phyloP scores from a whole-genome alignment of 805 yeast genomes.

The Candida namnaoensis region DNA sequence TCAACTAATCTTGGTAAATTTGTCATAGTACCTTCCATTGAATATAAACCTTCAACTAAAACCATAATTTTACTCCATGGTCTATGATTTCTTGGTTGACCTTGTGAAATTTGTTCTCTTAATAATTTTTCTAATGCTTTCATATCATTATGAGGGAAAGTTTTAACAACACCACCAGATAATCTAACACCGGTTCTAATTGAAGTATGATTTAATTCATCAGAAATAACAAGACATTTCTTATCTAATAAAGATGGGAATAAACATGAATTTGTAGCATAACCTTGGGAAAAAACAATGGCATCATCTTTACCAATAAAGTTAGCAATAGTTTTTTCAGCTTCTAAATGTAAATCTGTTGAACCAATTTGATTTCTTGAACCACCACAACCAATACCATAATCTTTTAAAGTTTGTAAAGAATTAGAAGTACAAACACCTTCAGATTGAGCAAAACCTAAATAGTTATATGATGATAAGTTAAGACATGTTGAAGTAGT shows the following conservation, averaged over 20 bases:
- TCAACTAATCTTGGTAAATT: constrained; percentile 70
- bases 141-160: constrained; percentile 91
- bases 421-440: constrained; percentile 87
- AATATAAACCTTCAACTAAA: constrained; percentile 87
- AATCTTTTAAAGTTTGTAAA: constrained; percentile 47
- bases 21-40: constrained; percentile 89
- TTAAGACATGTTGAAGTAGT: constrained; percentile 71
- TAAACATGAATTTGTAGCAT: constrained; percentile 87
- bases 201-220: constrained; percentile 91
- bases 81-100: constrained; percentile 90
- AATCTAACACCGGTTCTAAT: constrained; percentile 91
- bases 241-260: constrained; percentile 79
- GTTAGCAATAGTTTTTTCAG: constrained; percentile 72
- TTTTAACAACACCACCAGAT: constrained; percentile 88
- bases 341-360: constrained; percentile 58
- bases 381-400: constrained; percentile 76
- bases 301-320: constrained; percentile 91
- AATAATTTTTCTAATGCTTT: constrained; percentile 63
- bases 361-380: constrained; percentile 73
- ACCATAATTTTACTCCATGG: constrained; percentile 89
- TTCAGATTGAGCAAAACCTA: constrained; percentile 93
- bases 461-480: constrained; percentile 83
- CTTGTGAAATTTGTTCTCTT: constrained; percentile 82
- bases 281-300: constrained; percentile 86
- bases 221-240: constrained; percentile 86